These are phyloP conservation scores for Solanum arcanum DNA, from an alignment of 257 asterid species.

Conservation along the genomic window DNA sequence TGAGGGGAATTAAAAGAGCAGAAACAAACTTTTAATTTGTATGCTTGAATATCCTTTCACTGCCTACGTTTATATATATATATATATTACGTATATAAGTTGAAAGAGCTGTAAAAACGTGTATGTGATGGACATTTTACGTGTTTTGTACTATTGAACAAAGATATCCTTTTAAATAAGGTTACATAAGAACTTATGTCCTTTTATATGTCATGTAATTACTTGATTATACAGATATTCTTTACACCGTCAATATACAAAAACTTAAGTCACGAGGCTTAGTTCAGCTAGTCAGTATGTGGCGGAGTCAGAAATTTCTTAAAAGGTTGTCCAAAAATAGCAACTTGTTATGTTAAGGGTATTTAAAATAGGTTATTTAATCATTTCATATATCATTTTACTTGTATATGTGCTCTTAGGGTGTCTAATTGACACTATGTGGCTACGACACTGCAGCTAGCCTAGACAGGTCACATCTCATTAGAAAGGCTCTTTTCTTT, in stretches of 20 bases:
- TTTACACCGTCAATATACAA: background rate
- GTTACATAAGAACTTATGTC: background rate
- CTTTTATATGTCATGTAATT: background rate
- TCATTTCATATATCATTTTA: too few species aligned
- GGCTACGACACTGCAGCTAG: background rate
- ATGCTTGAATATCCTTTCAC: background rate
- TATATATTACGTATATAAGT: background rate
- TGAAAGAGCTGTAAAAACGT: background rate
- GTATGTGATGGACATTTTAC: background rate
- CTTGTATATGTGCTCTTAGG: too few species aligned
- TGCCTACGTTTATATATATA: background rate
- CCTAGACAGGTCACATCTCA: background rate
- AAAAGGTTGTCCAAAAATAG: too few species aligned
- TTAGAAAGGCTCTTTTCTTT: background rate
- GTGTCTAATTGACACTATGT: too few species aligned
- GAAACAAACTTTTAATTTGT: background rate
- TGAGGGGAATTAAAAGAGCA: background rate
- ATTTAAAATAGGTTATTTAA: too few species aligned
- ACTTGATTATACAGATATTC: background rate
- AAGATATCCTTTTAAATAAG: background rate
- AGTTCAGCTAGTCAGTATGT: background rate
- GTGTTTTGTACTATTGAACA: background rate
- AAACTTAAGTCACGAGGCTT: background rate
- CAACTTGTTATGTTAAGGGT: too few species aligned
- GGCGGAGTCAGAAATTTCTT: too few species aligned